Evolutionary conservation across 345 rosid species (phyloP).

Genomic region (Linum usitatissimum): DNA sequence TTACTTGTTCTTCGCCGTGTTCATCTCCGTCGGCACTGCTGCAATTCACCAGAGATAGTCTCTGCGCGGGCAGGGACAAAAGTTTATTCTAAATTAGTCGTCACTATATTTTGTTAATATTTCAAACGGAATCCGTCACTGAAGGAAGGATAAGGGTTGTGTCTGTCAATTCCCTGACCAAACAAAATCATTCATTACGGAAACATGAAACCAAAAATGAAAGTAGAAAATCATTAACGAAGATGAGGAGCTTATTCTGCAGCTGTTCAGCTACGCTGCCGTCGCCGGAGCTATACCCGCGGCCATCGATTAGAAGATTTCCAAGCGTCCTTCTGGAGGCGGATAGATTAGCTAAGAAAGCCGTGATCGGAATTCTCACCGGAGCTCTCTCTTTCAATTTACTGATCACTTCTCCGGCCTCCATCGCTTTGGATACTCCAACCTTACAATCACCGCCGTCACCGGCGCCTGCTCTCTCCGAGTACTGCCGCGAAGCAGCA

Average conservation of each 20-base stretch:
- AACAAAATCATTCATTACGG: neutral
- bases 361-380: slow-evolving; percentile 28
- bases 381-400: slow-evolving; percentile 58
- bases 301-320: slow-evolving; percentile 10
- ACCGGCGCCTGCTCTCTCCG: slow-evolving; percentile 23
- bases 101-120: no score
- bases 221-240: neutral
- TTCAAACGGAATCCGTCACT: neutral
- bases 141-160: neutral
- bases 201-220: neutral
- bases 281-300: slow-evolving; percentile 16
- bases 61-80: no score
- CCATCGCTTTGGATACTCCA: slow-evolving; percentile 31
- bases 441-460: slow-evolving; percentile 14
- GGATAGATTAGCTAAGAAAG: slow-evolving; percentile 23
- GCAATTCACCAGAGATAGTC: no score
- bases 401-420: slow-evolving; percentile 37
- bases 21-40: no score
- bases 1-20: no score
- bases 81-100: no score
- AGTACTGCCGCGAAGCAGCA: slow-evolving; percentile 38
- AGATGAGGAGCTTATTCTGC: slow-evolving; percentile 45
- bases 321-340: neutral
- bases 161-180: neutral
- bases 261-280: slow-evolving; percentile 15